Percentiles rank a stretch among this genome's conserved stretches.
These are phyloP conservation scores for Thoreauomyces humboldtii DNA, from an alignment of 192 early-diverging fungal species.

Conservation along the genomic window DNA sequence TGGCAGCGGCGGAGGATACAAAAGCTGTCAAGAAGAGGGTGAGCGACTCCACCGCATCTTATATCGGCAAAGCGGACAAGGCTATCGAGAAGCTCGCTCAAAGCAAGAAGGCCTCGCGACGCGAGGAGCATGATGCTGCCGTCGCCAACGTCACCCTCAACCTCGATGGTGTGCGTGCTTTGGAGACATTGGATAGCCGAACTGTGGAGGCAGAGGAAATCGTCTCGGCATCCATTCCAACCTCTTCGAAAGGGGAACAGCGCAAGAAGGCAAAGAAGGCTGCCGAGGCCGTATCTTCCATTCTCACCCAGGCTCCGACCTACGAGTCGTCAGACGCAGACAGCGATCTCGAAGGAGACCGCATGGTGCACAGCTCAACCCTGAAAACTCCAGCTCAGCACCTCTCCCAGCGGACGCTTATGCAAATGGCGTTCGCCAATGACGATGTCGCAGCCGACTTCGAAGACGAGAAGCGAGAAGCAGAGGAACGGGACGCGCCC, in stretches of 20 bases:
- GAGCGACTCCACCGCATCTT: slow-evolving; percentile 27
- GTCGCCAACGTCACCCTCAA: slow-evolving; percentile 70
- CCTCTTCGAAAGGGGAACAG: too few relatives aligned
- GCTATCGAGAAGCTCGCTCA: slow-evolving; percentile 65
- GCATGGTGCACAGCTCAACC: slow-evolving; percentile 51
- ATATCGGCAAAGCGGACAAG: slow-evolving; percentile 62
- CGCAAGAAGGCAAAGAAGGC: too few relatives aligned
- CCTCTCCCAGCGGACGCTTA: slow-evolving; percentile 78
- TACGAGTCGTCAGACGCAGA: slow-evolving; percentile 39
- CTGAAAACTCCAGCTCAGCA: slow-evolving; percentile 41
- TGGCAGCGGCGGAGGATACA: slow-evolving; percentile 40
- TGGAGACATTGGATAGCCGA: slow-evolving; percentile 37
- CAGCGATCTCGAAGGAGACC: slow-evolving; percentile 29
- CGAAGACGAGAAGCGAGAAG: slow-evolving; percentile 75
- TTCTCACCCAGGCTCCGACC: too few relatives aligned
- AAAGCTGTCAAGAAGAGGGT: slow-evolving; percentile 54
- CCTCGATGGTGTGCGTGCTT: slow-evolving; percentile 60
- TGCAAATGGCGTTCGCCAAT: slow-evolving; percentile 92
- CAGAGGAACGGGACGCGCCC: slow-evolving; percentile 70
- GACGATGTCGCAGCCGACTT: slow-evolving; percentile 87
- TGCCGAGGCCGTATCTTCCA: too few relatives aligned
- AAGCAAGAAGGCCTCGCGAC: slow-evolving; percentile 42
- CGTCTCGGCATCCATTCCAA: too few relatives aligned
- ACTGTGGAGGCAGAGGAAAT: too few relatives aligned
- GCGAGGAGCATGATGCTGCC: slow-evolving; percentile 28